Evolutionary conservation across 1,284 basidiomycete species (phyloP), one percentile per base, ranked within the genome.

Genomic region (Inonotus hispidus): DNA sequence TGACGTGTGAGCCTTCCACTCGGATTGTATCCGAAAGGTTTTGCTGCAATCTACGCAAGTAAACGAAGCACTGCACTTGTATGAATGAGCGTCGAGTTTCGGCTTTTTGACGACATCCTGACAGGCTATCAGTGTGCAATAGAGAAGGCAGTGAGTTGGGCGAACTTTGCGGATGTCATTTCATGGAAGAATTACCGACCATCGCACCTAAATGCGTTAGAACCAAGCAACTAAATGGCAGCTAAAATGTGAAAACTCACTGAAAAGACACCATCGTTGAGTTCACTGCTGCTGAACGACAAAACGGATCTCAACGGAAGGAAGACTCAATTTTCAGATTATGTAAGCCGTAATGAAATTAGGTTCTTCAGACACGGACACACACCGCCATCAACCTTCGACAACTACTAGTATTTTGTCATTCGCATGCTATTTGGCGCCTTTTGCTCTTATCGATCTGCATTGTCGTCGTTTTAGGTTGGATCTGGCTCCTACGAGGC

Each of bases 91-190:
- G 70, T 92, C 88, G 3, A 93, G 82, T 72, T 95, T 94, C 7
- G 93, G 93, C 71, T 96, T 96, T 74, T 94, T 96, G 41, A 95
- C 85, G 7, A 91, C 87, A 67, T 95, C 93, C 56, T 81, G 77
- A 73, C 93, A 95, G 41, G 70, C 90, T 90, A 64, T 59, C 45
- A 14, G 52, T 14, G 32, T 41, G 29, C 11, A 53, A 27, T 23
- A 54, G 23, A 25, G 21, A 25, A 13, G 27, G 5, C 35, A 21
- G 27, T 57, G 29, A n/a, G 32, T 47, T 56, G 39, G 8, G 29
- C 43, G 43, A 41, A 57, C 39, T n/a, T 41, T 21, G 29, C 2
- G 14, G 25, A 16, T 11, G 5, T 11, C 23, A 27, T n/a, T 39
- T 57, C 21, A 25, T 49, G 6, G 32, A 52, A n/a, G 37, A 43